Conservation (phyloP, 2,329 filamentous ascomycete species). For the Chrysosporium queenslandicum region DNA sequence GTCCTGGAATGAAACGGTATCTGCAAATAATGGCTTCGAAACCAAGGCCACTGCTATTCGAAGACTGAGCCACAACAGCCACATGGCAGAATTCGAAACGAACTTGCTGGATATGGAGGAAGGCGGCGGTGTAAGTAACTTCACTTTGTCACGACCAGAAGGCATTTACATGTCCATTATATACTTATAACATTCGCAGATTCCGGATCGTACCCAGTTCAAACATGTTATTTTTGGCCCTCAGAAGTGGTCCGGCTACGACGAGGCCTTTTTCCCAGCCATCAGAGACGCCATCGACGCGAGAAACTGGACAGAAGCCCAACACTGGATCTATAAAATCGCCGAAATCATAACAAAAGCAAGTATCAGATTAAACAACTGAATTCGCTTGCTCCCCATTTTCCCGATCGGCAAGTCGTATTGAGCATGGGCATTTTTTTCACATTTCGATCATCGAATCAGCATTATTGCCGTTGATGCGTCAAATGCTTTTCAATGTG, state of each 20-base stretch:
- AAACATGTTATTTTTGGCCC: conserved; percentile 89
- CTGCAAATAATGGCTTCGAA: conserved; percentile 66
- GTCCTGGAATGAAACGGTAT: conserved; percentile 63
- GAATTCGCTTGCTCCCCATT: not conserved
- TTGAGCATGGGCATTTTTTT: too few species aligned
- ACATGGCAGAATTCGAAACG: conserved; percentile 72
- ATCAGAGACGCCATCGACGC: conserved; percentile 69
- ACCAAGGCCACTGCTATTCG: conserved; percentile 55
- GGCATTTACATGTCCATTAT: not conserved
- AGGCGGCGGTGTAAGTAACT: conserved; percentile 59
- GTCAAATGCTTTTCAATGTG: not conserved
- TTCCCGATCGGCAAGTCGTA: too few species aligned
- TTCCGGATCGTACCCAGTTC: conserved; percentile 82
- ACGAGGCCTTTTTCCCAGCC: conserved; percentile 65
- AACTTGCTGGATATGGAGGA: conserved; percentile 65
- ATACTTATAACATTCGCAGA: conserved; percentile 37
- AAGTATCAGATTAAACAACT: conserved; percentile 39
- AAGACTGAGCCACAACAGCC: conserved; percentile 66
- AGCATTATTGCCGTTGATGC: too few species aligned
- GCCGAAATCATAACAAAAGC: conserved; percentile 58
- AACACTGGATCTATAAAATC: conserved; percentile 59
- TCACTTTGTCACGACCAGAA: not conserved
- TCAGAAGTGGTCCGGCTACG: conserved; percentile 60
- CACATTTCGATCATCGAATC: too few species aligned
- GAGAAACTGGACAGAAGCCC: conserved; percentile 59